phyloP scores from a whole-genome alignment of 768 basidiomycete species.

The Mycena latifolia region DNA sequence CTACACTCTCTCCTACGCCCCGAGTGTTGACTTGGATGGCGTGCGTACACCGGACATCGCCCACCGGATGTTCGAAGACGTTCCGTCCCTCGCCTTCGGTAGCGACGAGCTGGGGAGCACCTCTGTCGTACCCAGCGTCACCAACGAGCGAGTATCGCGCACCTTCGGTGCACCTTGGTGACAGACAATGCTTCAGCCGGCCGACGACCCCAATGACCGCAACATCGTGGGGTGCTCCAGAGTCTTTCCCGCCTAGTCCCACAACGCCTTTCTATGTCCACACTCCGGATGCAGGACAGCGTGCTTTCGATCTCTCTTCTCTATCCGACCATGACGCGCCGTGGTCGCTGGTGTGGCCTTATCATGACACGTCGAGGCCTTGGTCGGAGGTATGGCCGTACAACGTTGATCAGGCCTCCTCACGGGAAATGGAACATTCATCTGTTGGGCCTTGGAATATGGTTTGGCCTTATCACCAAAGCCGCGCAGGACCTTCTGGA shows the following conservation, averaged over 20 bases:
- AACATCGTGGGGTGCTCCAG: constrained; percentile 64
- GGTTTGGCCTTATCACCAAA: constrained; percentile 30
- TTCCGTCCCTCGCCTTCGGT: constrained; percentile 64
- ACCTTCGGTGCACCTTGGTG: constrained; percentile 62
- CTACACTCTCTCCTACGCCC: constrained; percentile 52
- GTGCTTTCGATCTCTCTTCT: constrained; percentile 44
- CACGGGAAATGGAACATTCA: neutral
- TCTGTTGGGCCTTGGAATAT: constrained; percentile 28
- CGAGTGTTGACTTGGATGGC: constrained; percentile 45
- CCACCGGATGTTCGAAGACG: constrained; percentile 65
- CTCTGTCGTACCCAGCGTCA: constrained; percentile 48
- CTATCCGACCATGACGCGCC: constrained; percentile 28
- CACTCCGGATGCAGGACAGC: constrained; percentile 57
- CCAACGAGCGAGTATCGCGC: constrained; percentile 42
- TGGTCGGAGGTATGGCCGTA: constrained; percentile 53
- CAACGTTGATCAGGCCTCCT: constrained; percentile 1
- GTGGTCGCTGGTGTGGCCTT: constrained; percentile 51
- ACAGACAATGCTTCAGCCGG: constrained; percentile 55
- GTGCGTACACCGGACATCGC: constrained; percentile 72
- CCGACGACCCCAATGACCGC: constrained; percentile 59
- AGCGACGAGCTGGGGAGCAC: constrained; percentile 61
- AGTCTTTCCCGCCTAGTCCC: constrained; percentile 56
- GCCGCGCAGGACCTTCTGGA: constrained; percentile 7
- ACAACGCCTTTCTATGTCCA: constrained; percentile 48
- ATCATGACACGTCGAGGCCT: constrained; percentile 36